Base-by-base conservation (phyloP, 1,284 basidiomycete genomes). In the Anthracocystis panici-leucophaei region DNA sequence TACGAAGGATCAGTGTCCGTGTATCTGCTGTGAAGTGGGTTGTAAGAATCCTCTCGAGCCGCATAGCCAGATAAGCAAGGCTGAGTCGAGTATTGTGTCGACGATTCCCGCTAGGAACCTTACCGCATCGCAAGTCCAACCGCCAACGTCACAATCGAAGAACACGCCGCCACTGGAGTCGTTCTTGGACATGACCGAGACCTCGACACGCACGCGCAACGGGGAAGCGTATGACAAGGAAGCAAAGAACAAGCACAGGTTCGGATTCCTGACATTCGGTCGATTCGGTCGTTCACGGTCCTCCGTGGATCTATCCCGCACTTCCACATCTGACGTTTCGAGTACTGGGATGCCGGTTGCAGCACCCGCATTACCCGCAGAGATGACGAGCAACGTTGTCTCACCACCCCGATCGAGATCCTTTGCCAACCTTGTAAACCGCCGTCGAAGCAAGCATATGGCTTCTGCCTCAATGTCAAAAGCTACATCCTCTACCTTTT, bases 21-120 rank as follows among this genome's bases (percentile, higher is more conserved):
- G 73, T 14, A 60, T 75, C 2, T 75, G 73, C 51, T 70, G 73
- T 20, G 60, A 63, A 31, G 21, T 61, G 25, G 67, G 67, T 0
- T 70, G 72, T 11, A 12, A 6, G 3, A 25, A 18, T 5, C 70
- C 65, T 1, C 35, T 64, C 12, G 50, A 58, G 23, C 56, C 63
- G 14, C n/a, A 51, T 11, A 29, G 14, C 11, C 20, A 33, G 14
- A n/a, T 49, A 10, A n/a, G 10, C 41, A 33, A 18, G 16, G 11
- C 27, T 18, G 38, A 31, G n/a, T 42, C 25, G 23, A n/a, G 20
- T 44, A 12, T 2, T 16, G 20, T 18, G 2, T 38, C 55, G 33
- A 49, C 12, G 20, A 14, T 40, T 7, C 5, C 33, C 12, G 27
- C 27, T 27, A 3, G 4, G 27, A 27, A 27, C 7, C 27, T n/a